These are phyloP conservation scores for Curvularia verruculosa DNA, from an alignment of 2,329 filamentous ascomycete genomes.

Conservation along the genomic window DNA sequence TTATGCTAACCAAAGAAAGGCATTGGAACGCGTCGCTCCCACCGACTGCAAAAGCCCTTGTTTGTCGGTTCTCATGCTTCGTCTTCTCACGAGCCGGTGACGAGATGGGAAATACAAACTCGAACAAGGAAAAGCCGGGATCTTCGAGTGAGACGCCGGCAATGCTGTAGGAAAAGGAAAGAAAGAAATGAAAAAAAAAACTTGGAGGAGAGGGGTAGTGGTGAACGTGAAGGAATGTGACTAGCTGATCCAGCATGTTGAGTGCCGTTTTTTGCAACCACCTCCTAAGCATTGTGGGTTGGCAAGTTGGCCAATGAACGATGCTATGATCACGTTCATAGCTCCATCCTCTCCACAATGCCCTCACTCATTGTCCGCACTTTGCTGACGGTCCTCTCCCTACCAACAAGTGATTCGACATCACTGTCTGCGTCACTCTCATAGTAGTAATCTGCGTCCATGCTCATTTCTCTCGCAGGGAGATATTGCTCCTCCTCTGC, in stretches of 20 bases:
- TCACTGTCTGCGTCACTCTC: conserved; percentile 44
- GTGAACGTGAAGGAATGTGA: background rate
- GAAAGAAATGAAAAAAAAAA: background rate
- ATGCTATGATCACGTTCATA: conserved; percentile 44
- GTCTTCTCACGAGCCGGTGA: conserved; percentile 28
- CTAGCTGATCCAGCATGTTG: conserved; percentile 1
- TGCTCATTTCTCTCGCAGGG: conserved; percentile 38
- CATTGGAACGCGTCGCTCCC: conserved; percentile 29
- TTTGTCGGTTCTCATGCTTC: conserved; percentile 16
- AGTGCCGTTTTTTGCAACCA: background rate
- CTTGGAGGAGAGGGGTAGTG: background rate
- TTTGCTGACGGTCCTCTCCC: conserved; percentile 49
- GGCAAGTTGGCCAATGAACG: background rate
- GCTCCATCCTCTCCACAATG: conserved; percentile 60
- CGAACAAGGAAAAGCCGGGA: background rate
- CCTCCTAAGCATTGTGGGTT: background rate
- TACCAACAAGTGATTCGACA: conserved; percentile 38
- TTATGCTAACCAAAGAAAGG: conserved; percentile 19
- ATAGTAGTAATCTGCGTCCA: conserved; percentile 40
- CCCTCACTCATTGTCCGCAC: conserved; percentile 61
- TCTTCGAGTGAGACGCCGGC: background rate
- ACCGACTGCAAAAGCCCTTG: conserved; percentile 30
- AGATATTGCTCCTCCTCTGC: conserved; percentile 48
- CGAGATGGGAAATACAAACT: conserved; percentile 11
- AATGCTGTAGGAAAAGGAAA: background rate